These are phyloP conservation scores for Leccinum olivaceoglutinosum DNA, from an alignment of 1,284 basidiomycete species.

Conservation along the genomic window DNA sequence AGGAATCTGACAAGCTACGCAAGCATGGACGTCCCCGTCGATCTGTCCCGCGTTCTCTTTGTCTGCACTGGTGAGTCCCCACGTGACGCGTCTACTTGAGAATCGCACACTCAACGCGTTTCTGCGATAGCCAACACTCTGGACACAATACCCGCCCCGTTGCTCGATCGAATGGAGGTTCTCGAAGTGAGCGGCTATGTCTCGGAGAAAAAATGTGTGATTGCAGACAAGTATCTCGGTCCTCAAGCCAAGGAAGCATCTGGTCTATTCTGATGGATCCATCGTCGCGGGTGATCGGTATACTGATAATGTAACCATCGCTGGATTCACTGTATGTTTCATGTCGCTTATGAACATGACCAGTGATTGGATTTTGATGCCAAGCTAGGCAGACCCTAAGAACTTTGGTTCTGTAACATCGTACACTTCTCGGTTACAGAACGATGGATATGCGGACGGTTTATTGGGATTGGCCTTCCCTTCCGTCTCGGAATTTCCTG, in stretches of 20 bases:
- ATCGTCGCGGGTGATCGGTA: no score
- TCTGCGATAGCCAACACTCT: conserved; percentile 69
- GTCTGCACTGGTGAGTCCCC: conserved; percentile 76
- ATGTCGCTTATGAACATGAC: no score
- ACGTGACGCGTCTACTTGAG: background rate
- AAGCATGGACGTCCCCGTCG: conserved; percentile 95
- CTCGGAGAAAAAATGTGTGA: conserved; percentile 92
- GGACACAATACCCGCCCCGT: conserved; percentile 93
- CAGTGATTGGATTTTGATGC: no score
- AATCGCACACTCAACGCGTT: background rate
- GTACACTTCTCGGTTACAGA: no score
- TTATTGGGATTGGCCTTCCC: no score
- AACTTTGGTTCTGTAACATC: no score
- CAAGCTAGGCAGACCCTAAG: background rate
- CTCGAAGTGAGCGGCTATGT: conserved; percentile 97
- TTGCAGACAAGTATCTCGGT: conserved; percentile 87
- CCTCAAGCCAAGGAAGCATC: conserved; percentile 93
- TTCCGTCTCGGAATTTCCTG: no score
- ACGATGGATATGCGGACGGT: no score
- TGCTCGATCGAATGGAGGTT: conserved; percentile 97
- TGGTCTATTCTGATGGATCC: conserved; percentile 45
- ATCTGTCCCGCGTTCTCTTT: conserved; percentile 93
- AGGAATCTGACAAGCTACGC: conserved; percentile 7
- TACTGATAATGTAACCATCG: background rate
- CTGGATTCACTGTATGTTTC: no score